Conservation (phyloP, 345 rosid genomes). For the Xanthoceras sorbifolium region DNA sequence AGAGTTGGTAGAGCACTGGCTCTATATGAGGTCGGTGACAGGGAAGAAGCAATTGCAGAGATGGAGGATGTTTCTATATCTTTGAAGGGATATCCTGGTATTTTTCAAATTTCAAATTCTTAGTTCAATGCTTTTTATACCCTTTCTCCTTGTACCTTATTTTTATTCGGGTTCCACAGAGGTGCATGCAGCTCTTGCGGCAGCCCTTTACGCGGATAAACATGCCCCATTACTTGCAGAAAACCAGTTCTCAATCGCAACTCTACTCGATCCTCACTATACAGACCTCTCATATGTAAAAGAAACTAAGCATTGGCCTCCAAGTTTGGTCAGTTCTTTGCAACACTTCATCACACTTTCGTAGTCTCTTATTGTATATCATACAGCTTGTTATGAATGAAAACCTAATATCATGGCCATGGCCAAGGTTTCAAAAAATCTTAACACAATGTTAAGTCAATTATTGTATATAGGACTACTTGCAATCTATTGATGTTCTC, state of each 20-base stretch:
- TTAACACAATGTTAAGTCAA: neutral
- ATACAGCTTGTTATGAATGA: neutral
- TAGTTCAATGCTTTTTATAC: neutral
- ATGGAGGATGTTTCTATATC: slow-evolving; percentile 66
- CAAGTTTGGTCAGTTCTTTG: slow-evolving; percentile 63
- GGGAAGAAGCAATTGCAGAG: slow-evolving; percentile 61
- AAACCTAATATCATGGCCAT: neutral
- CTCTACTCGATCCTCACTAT: slow-evolving; percentile 61
- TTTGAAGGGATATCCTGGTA: slow-evolving; percentile 67
- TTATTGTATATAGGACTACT: neutral
- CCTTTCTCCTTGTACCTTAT: neutral
- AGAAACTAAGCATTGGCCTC: slow-evolving; percentile 69
- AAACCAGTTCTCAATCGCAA: slow-evolving; percentile 60
- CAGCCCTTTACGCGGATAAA: slow-evolving; percentile 58
- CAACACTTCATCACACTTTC: slow-evolving; percentile 59
- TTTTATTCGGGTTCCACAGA: slow-evolving; percentile 32
- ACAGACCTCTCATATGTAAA: slow-evolving; percentile 54
- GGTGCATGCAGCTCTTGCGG: slow-evolving; percentile 66
- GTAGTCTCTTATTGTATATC: slow-evolving; percentile 14
- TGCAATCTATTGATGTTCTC: neutral
- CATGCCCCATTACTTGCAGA: slow-evolving; percentile 62
- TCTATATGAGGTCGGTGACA: slow-evolving; percentile 54
- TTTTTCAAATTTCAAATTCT: neutral
- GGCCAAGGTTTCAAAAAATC: neutral
- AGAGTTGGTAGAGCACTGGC: slow-evolving; percentile 63